Conservation (phyloP, 805 yeast genomes). For the Candida easanensis region DNA sequence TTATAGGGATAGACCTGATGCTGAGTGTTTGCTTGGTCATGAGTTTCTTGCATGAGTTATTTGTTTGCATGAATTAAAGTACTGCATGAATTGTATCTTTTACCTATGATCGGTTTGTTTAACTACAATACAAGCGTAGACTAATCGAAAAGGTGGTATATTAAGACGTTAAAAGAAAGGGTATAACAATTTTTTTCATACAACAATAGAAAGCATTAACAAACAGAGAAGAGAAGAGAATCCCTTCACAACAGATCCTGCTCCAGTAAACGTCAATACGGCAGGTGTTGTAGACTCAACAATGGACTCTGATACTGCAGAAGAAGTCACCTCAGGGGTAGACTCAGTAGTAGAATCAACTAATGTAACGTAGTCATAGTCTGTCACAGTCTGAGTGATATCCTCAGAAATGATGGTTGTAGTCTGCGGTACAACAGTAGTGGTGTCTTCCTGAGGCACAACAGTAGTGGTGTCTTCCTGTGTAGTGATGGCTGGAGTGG, state of each 20-base stretch:
- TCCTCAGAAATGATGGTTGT: background rate
- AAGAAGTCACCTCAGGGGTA: background rate
- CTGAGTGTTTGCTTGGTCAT: conserved; percentile 51
- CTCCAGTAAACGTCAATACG: background rate
- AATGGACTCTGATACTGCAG: background rate
- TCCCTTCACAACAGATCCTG: background rate
- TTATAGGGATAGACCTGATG: conserved; percentile 53
- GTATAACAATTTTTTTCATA: too few relatives aligned
- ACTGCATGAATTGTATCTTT: too few relatives aligned
- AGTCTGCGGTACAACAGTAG: background rate
- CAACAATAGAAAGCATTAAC: background rate
- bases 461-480: background rate
- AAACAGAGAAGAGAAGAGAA: background rate
- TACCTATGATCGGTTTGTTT: too few relatives aligned
- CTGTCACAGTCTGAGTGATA: background rate
- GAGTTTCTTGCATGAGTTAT: conserved; percentile 36
- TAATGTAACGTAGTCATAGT: background rate
- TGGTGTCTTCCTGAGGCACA: too few relatives aligned
- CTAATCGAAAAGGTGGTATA: too few relatives aligned
- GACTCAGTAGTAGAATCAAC: background rate
- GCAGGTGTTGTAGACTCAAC: background rate
- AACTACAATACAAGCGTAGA: too few relatives aligned
- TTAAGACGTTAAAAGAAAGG: too few relatives aligned
- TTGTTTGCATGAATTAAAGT: too few relatives aligned
- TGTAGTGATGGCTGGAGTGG: background rate